Percentiles rank a stretch among this genome's conserved stretches.
Evolutionary conservation across 306 rosid genomes (phyloP).

Genomic region (Boehmeria nivea): DNA sequence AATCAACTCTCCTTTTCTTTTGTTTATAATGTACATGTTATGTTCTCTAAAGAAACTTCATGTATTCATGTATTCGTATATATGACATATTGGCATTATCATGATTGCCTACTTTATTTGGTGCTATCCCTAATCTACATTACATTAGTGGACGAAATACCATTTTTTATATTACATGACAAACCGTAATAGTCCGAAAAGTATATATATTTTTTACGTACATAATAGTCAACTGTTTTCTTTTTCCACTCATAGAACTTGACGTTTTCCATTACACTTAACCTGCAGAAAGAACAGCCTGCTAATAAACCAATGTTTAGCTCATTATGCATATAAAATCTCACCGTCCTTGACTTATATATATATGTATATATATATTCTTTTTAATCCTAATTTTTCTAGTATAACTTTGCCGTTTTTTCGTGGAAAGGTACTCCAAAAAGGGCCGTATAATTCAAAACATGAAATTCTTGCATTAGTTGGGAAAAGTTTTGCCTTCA

Average conservation of each 20-base stretch:
- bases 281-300: neutral
- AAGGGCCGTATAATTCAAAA: neutral
- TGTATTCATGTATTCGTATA: neutral
- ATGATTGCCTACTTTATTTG: conserved; percentile 5
- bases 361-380: neutral
- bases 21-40: neutral
- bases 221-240: conserved; percentile 6
- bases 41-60: neutral
- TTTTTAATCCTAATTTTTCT: neutral
- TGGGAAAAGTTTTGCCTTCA: conserved; percentile 8
- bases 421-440: neutral
- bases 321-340: neutral
- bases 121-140: neutral
- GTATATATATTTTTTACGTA: neutral
- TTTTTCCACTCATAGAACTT: neutral
- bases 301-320: neutral
- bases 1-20: neutral
- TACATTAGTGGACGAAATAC: neutral
- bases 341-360: neutral
- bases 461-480: conserved; percentile 1
- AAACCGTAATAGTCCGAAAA: conserved; percentile 5
- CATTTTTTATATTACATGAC: conserved; percentile 3
- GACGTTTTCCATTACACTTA: neutral
- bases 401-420: neutral
- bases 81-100: neutral